A percentile compares a stretch with the other conserved stretches of the same genome.
These are phyloP conservation scores for Arachnopeziza araneosa DNA, from an alignment of 2,329 filamentous ascomycete species.

Conservation along the genomic window DNA sequence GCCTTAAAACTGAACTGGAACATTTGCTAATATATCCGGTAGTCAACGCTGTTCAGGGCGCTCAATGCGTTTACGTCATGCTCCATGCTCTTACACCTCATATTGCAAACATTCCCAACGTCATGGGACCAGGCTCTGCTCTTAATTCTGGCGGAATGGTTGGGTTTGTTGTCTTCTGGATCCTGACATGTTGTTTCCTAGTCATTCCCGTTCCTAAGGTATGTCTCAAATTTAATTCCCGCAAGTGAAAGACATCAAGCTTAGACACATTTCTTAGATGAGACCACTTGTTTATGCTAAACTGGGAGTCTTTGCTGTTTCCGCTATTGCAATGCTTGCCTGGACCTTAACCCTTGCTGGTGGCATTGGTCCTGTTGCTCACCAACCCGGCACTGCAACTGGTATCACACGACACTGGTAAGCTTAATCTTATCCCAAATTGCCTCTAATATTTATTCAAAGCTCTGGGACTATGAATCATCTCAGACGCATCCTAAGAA, in stretches of 20 bases:
- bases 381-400: conserved; percentile 27
- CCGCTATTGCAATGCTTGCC: conserved; percentile 35
- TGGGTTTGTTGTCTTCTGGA: conserved; percentile 37
- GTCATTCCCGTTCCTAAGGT: conserved; percentile 35
- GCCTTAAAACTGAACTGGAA: no score
- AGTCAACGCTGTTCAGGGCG: conserved; percentile 12
- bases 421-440: no score
- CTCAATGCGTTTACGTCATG: conserved; percentile 36
- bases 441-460: no score
- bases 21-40: background rate
- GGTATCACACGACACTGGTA: conserved; percentile 34
- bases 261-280: conserved; percentile 21
- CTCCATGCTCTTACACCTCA: conserved; percentile 38
- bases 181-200: conserved; percentile 34
- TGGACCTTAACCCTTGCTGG: conserved; percentile 34
- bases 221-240: conserved; percentile 10
- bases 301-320: conserved; percentile 34
- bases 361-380: conserved; percentile 26
- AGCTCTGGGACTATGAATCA: no score
- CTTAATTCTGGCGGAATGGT: conserved; percentile 38
- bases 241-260: conserved; percentile 9
- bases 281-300: conserved; percentile 32
- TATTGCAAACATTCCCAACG: conserved; percentile 36
- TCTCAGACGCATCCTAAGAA: no score
- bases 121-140: conserved; percentile 36